Evolutionary conservation across 805 yeast species (phyloP).

Genomic region (Metschnikowia cerradonensis): DNA sequence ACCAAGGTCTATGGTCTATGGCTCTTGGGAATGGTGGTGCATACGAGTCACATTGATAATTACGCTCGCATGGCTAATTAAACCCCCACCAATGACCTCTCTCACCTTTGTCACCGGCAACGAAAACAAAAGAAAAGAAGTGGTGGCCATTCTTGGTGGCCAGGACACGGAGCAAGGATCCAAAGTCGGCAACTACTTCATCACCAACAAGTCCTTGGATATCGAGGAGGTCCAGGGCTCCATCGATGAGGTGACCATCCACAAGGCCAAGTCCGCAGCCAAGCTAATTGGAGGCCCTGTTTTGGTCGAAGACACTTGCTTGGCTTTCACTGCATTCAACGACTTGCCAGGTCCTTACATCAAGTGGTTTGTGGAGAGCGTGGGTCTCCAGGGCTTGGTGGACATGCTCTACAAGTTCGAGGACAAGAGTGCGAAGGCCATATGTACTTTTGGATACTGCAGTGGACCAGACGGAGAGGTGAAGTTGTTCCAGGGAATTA

Average conservation of each 20-base stretch:
- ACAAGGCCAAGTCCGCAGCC: conserved; percentile 77
- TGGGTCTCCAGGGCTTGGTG: conserved; percentile 76
- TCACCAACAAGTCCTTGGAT: conserved; percentile 68
- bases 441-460: conserved; percentile 89
- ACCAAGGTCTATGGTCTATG: too few species aligned
- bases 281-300: conserved; percentile 67
- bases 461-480: conserved; percentile 74
- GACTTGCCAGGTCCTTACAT: conserved; percentile 90
- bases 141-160: conserved; percentile 63
- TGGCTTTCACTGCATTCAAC: conserved; percentile 75
- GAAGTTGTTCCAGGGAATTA: conserved; percentile 78
- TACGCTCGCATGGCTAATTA: not conserved
- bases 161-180: conserved; percentile 24
- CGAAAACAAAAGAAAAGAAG: conserved; percentile 82
- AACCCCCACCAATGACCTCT: conserved; percentile 6
- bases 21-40: not conserved
- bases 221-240: conserved; percentile 90
- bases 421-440: conserved; percentile 80
- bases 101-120: conserved; percentile 84
- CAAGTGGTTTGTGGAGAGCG: conserved; percentile 81
- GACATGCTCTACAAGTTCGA: conserved; percentile 77
- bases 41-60: not conserved
- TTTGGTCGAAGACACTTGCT: conserved; percentile 91
- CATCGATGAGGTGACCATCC: conserved; percentile 72
- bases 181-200: conserved; percentile 45